Conservation (phyloP, 306 rosid genomes). For the Quercus berberidifolia region DNA sequence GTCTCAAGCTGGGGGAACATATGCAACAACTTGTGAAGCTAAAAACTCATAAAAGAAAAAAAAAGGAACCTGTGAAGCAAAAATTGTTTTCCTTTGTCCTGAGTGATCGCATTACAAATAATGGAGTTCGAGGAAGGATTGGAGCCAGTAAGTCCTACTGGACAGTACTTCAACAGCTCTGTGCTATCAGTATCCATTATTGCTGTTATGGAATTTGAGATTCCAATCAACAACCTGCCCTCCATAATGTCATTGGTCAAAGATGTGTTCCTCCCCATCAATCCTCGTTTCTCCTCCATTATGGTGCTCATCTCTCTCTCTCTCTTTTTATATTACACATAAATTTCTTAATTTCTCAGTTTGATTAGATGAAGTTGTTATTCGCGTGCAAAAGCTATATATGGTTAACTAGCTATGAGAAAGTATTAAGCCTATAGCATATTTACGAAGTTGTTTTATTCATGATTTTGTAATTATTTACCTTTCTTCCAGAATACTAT, state of each 20-base stretch:
- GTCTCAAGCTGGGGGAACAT: too few relatives aligned
- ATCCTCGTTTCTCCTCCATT: slow-evolving; percentile 46
- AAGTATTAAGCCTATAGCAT: too few relatives aligned
- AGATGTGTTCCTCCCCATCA: slow-evolving; percentile 44
- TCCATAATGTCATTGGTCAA: slow-evolving; percentile 19
- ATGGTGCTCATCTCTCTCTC: slow-evolving; percentile 34
- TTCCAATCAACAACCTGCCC: slow-evolving; percentile 18
- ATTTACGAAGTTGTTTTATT: too few relatives aligned
- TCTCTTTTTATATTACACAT: background rate
- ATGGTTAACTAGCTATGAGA: too few relatives aligned
- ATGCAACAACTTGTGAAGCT: too few relatives aligned
- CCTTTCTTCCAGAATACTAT: too few relatives aligned
- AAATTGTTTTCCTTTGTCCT: too few relatives aligned
- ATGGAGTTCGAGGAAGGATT: slow-evolving; percentile 22
- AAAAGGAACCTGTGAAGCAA: too few relatives aligned
- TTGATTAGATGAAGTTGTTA: background rate
- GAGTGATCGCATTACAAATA: too few relatives aligned
- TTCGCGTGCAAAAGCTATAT: too few relatives aligned
- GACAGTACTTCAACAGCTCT: slow-evolving; percentile 38
- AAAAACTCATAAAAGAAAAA: too few relatives aligned
- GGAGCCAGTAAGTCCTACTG: slow-evolving; percentile 50
- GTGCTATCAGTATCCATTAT: slow-evolving; percentile 28
- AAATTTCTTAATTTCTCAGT: background rate
- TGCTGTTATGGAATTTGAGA: slow-evolving; percentile 35
- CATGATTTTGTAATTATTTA: too few relatives aligned